Percentiles rank a stretch among this genome's conserved stretches.
These are phyloP conservation scores for Candida andamanensis DNA, from an alignment of 805 yeast genomes.

Conservation along the genomic window DNA sequence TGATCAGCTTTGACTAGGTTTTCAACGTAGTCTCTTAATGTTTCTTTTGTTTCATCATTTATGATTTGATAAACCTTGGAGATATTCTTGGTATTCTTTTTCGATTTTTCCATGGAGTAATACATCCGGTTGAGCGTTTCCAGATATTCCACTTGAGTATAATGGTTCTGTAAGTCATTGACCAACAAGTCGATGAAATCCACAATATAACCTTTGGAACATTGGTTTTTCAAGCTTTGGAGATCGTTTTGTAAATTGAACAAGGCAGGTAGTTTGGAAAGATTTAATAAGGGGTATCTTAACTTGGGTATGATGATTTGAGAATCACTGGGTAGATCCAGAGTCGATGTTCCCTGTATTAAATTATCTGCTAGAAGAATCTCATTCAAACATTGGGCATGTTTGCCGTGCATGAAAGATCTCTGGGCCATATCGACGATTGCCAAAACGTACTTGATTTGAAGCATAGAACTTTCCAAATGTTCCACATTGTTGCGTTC, in stretches of 20 bases:
- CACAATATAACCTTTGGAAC: conserved; percentile 63
- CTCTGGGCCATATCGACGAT: conserved; percentile 30
- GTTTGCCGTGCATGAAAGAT: conserved; percentile 40
- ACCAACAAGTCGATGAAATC: conserved; percentile 52
- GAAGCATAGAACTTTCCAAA: conserved; percentile 58
- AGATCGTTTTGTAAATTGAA: conserved; percentile 47
- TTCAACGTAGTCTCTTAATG: conserved; percentile 43
- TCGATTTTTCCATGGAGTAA: conserved; percentile 21
- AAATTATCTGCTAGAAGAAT: conserved; percentile 54
- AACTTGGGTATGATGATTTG: conserved; percentile 16
- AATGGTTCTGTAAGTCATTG: conserved; percentile 57
- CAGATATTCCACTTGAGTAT: conserved; percentile 40
- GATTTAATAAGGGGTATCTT: conserved; percentile 31
- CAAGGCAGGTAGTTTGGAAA: conserved; percentile 48
- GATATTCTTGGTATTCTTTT: conserved; percentile 12
- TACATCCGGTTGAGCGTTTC: conserved; percentile 51
- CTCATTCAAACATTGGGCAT: conserved; percentile 51
- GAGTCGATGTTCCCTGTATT: conserved; percentile 27
- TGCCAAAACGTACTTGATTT: conserved; percentile 38
- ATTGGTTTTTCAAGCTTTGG: conserved; percentile 50
- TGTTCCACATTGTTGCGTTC: conserved; percentile 55
- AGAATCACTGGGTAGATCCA: conserved; percentile 15
- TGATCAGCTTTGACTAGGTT: conserved; percentile 62
- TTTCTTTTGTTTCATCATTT: conserved; percentile 32
- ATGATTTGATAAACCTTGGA: conserved; percentile 37